Base-by-base conservation (phyloP, 1,284 basidiomycete genomes). In the Cutaneotrichosporon sp. region DNA sequence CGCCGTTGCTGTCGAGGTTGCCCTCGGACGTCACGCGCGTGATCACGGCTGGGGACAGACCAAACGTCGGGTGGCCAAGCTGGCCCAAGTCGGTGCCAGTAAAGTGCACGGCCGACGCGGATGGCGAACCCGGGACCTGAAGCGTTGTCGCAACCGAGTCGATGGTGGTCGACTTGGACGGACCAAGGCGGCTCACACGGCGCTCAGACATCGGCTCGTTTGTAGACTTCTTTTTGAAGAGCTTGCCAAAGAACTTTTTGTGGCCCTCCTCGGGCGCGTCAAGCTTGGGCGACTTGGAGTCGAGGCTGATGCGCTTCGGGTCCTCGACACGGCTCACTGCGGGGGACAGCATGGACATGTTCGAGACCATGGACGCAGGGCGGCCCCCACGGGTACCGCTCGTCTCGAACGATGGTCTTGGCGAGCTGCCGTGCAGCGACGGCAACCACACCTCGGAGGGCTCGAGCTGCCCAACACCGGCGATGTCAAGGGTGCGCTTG, bases 401-500 rank as follows among this genome's bases (percentile, higher is more conserved):
- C n/a, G 33, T 21, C 20, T 59, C 54, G 9, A 52, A 37, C 4
- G 57, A 59, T 2, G 57, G 57, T 1, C 57, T 46, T 4, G 57
- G 57, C 2, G 57, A 59, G 10, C 43, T 22, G 47, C 50, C 43
- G 43, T 4, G 49, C 43, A 2, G 38, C 15, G 30, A 34, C 9
- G 63, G 60, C n/a, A 62, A 58, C 82, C 85, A 88, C 1, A 91
- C 82, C 68, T 93, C 89, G n/a, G 88, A 77, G 1, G 87, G 85
- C 67, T 92, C 90, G 8, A 91, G 77, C 12, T 85, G 68, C 3
- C 85, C 88, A 4, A 91, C 79, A 30, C 84, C 85, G 35, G 86
- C 79, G 23, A 93, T 78, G 68, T 93, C 90, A n/a, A 90, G 77
- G 0, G 88, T 86, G 14, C 87, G 84, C 65, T 85, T 90, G 59